A percentile compares a stretch with the other conserved stretches of the same genome.
Evolutionary conservation across 169 alveolate genomes (phyloP).

Genomic region (Cryptosporidium bovis): DNA sequence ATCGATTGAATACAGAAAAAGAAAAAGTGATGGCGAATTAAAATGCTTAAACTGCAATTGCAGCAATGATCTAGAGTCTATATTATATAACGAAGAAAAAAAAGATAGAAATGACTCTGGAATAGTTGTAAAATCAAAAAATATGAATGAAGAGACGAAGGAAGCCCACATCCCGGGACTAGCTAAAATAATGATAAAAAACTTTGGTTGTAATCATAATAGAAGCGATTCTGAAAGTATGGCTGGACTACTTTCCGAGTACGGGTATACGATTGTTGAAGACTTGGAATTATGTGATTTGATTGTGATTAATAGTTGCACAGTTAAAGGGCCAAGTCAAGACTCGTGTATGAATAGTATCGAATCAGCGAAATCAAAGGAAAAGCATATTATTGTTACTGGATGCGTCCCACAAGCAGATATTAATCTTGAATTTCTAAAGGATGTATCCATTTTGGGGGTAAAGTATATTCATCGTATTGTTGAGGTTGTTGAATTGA

Average conservation of each 20-base stretch:
- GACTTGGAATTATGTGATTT: slow-evolving; percentile 91
- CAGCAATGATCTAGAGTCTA: neutral
- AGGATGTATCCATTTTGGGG: slow-evolving; percentile 80
- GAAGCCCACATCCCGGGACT: slow-evolving; percentile 84
- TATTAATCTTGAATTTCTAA: slow-evolving; percentile 66
- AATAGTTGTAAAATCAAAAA: slow-evolving; percentile 7
- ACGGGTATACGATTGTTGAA: slow-evolving; percentile 93
- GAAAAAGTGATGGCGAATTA: neutral
- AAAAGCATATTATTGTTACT: slow-evolving; percentile 84
- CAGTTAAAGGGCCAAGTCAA: slow-evolving; percentile 98
- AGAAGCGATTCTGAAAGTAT: slow-evolving; percentile 96
- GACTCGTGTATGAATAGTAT: slow-evolving; percentile 89
- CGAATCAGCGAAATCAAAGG: slow-evolving; percentile 75
- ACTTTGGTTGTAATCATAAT: slow-evolving; percentile 99
- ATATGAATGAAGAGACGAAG: neutral
- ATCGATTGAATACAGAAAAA: neutral
- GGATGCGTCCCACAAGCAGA: slow-evolving; percentile 98
- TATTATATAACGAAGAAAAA: neutral
- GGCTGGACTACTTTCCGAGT: slow-evolving; percentile 90
- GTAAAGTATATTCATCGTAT: slow-evolving; percentile 84
- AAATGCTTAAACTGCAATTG: neutral
- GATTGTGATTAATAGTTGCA: slow-evolving; percentile 95
- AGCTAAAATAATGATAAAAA: slow-evolving; percentile 90
- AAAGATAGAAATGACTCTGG: neutral
- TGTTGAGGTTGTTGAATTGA: slow-evolving; percentile 96